These are phyloP conservation scores for Anisodus tanguticus DNA, from an alignment of 257 asterid genomes.

Conservation along the genomic window DNA sequence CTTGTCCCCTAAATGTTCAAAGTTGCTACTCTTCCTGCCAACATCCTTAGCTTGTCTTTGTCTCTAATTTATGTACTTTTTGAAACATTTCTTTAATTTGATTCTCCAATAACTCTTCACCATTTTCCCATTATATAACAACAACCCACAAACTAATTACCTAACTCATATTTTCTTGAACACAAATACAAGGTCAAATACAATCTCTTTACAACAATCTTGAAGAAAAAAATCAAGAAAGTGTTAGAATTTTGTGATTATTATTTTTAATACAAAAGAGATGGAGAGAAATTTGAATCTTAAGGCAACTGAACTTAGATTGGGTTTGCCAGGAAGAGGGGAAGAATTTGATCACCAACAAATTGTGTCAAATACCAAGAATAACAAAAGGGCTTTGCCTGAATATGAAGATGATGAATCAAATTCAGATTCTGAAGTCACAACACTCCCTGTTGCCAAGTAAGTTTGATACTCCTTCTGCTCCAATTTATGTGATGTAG, in stretches of 20 bases:
- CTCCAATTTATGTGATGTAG: neutral
- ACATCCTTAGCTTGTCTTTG: conserved; percentile 24
- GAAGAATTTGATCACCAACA: conserved; percentile 43
- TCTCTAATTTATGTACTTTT: conserved; percentile 24
- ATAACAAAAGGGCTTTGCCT: conserved; percentile 53
- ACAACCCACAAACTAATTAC: conserved; percentile 1
- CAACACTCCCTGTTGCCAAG: conserved; percentile 48
- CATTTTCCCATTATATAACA: conserved; percentile 23
- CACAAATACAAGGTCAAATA: neutral
- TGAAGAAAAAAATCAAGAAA: conserved; percentile 37
- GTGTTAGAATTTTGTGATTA: conserved; percentile 13
- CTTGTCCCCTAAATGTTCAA: conserved; percentile 31
- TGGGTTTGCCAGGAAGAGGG: conserved; percentile 58
- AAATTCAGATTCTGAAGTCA: conserved; percentile 29
- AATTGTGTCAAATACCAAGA: conserved; percentile 39
- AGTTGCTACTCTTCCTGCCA: conserved; percentile 2
- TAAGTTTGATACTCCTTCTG: conserved; percentile 36
- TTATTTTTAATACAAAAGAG: neutral
- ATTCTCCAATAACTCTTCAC: neutral
- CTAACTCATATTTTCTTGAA: conserved; percentile 24
- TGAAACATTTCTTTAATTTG: neutral
- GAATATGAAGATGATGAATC: conserved; percentile 40
- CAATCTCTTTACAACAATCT: conserved; percentile 20
- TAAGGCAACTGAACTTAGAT: conserved; percentile 59
- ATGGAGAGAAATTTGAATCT: conserved; percentile 44